Conservation (phyloP, 352 stramenopile species). For the Pythium dissotocum region DNA sequence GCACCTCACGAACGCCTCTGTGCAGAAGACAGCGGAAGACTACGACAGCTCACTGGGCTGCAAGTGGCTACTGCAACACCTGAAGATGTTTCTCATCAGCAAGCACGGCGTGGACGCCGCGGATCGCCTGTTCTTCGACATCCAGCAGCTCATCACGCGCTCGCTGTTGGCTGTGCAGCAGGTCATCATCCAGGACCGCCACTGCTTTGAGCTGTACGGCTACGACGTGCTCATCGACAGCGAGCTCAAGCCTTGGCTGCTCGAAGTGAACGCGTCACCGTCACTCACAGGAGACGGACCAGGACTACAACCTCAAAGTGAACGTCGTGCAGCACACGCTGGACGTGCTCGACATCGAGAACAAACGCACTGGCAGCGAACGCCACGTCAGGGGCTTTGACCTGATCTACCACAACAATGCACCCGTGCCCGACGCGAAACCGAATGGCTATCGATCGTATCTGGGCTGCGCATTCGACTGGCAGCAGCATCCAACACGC, state of each 20-base stretch:
- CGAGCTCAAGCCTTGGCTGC: constrained; percentile 81
- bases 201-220: constrained; percentile 92
- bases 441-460: constrained; percentile 61
- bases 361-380: constrained; percentile 41
- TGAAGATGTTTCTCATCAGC: constrained; percentile 68
- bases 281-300: constrained; percentile 55
- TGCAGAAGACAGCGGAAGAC: constrained; percentile 87
- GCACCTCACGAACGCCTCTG: constrained; percentile 93
- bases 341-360: constrained; percentile 86
- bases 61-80: constrained; percentile 60
- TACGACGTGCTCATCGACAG: constrained; percentile 89
- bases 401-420: constrained; percentile 62
- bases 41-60: constrained; percentile 68
- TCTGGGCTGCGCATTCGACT: constrained; percentile 57
- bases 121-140: constrained; percentile 75
- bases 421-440: constrained; percentile 33
- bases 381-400: constrained; percentile 69
- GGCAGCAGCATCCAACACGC: constrained; percentile 7
- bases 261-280: constrained; percentile 86
- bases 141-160: constrained; percentile 84
- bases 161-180: constrained; percentile 84
- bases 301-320: constrained; percentile 86
- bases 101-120: constrained; percentile 68
- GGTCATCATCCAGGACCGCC: constrained; percentile 86
- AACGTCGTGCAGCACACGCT: constrained; percentile 88